Evolutionary conservation across 129 eudicot genomes (phyloP).

Genomic region (Lactuca sativa): DNA sequence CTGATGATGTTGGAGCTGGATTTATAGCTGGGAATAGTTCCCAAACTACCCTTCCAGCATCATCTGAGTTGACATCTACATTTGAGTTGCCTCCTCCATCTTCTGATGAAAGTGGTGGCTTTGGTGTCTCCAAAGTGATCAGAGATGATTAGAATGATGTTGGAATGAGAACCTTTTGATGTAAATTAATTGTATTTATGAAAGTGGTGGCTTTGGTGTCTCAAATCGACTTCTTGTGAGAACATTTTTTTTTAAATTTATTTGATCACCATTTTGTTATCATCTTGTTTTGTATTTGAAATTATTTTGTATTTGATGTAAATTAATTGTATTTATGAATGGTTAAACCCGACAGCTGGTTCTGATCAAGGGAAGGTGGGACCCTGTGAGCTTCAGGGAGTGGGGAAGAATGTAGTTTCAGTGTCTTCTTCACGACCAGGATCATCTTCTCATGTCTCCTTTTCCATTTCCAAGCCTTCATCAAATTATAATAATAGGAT

Average conservation of each 20-base stretch:
- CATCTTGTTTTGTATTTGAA: slow-evolving; percentile 11
- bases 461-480: not conserved
- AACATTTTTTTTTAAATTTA: slow-evolving; percentile 12
- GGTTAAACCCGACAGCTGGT: not conserved
- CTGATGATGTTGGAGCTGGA: slow-evolving; percentile 99
- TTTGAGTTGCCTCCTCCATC: slow-evolving; percentile 69
- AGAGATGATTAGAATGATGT: slow-evolving; percentile 97
- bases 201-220: no score
- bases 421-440: not conserved
- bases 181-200: no score
- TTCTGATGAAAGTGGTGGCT: slow-evolving; percentile 56
- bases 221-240: slow-evolving; percentile 47
- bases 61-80: slow-evolving; percentile 54
- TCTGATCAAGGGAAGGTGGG: slow-evolving; percentile 40
- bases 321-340: no score
- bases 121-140: slow-evolving; percentile 91
- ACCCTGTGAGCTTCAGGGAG: no score
- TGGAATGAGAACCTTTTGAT: no score
- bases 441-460: slow-evolving; percentile 31
- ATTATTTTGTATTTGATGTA: no score
- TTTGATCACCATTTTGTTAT: no score
- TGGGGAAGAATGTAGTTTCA: no score
- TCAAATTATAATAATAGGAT: no score
- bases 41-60: slow-evolving; percentile 47
- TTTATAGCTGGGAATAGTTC: slow-evolving; percentile 92